Conservation (phyloP, 768 basidiomycete genomes). For the Russula sp. region DNA sequence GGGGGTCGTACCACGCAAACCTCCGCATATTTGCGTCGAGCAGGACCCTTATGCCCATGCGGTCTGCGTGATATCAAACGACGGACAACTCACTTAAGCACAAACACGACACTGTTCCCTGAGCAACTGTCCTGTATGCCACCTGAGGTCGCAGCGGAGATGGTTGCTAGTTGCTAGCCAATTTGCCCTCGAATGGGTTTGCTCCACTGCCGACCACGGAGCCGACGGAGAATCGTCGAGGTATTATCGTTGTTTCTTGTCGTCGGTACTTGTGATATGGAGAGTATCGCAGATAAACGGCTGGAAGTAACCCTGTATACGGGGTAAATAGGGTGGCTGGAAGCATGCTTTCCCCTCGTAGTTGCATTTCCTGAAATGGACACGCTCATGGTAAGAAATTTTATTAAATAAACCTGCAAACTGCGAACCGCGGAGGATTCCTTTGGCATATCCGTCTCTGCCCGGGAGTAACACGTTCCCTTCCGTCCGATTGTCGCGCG, state of each 20-base stretch:
- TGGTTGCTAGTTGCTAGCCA: constrained; percentile 11
- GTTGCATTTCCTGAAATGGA: background rate
- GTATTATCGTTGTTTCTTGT: constrained; percentile 16
- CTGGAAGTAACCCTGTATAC: background rate
- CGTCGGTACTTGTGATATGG: constrained; percentile 1
- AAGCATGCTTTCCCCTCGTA: background rate
- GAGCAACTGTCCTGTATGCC: background rate
- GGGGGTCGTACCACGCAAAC: too few relatives aligned
- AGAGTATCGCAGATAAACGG: background rate
- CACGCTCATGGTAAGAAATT: background rate
- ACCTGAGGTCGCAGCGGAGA: constrained; percentile 1
- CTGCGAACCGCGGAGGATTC: background rate
- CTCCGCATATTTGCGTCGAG: background rate
- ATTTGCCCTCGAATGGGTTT: constrained; percentile 2
- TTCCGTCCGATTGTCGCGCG: constrained; percentile 5
- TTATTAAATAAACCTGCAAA: background rate
- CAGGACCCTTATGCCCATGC: background rate
- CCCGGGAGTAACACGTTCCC: background rate
- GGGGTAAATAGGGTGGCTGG: background rate
- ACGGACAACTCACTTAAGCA: background rate
- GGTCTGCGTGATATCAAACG: background rate
- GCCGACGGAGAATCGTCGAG: constrained; percentile 22
- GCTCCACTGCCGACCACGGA: background rate
- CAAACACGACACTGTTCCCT: background rate
- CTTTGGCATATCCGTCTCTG: background rate